Evolutionary conservation across 164 flowering plant genomes (phyloP), one percentile per base, ranked within the genome.

Genomic region (Euptelea pleiosperma): DNA sequence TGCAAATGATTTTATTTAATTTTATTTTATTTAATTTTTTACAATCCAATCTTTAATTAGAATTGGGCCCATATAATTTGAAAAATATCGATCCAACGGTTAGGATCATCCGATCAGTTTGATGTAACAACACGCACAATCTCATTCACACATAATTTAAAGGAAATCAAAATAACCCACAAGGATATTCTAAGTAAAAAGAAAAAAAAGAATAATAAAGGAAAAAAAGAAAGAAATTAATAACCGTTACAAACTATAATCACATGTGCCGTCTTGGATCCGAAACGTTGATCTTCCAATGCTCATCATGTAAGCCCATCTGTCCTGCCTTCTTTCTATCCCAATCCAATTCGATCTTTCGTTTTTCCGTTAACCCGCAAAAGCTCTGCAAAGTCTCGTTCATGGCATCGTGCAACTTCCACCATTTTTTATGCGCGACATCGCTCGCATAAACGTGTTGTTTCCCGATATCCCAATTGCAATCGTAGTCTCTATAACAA

Each of bases 401-500:
- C 96, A 94, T 91, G 30, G 63, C 56, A 57, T 89, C 97, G 35
- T 94, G 83, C 21, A 91, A 11, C 55, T 62, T 75, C 99, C 98
- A 94, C 99, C 99, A 94, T 43, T 78, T 63, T 25, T 19, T 26
- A 49, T 94, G 93, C 4, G 99, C 98, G 14, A 78, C 79, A 49
- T 91, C 99, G 25, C 96, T 94, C 0, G 99, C 98, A 63, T 83
- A 91, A 4, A 89, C 91, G 0, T 53, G 73, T 33, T 85, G 91
- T 3, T 82, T 74, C 2, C 21, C 67, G 0, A 77, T 60, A 41
- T 91, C 76, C 95, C 95, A 94, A 45, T 94, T 94, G 44, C 99
- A 94, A 44, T 94, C 99, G 24, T 91, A 91, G 65, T 94, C 97
- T 52, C 96, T 77, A 47, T 94, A 94, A 49, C 99, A 91, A 9